Conservation (phyloP, 371 early-diverging fungal genomes). For the Mortierella sp. region DNA sequence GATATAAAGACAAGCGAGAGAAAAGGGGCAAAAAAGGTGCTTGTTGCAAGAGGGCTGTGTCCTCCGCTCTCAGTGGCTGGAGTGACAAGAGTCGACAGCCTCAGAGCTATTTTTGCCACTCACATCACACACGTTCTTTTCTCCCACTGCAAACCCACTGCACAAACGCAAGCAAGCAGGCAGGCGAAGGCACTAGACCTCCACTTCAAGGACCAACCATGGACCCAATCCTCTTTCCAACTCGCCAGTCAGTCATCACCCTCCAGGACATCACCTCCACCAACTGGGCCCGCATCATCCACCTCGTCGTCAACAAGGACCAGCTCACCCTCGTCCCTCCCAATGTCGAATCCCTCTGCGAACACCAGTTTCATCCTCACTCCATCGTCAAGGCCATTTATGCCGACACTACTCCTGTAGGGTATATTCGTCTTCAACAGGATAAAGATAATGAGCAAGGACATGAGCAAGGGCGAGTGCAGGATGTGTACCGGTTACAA, state of each 20-base stretch:
- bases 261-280: conserved; percentile 30
- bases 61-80: not conserved
- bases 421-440: conserved; percentile 34
- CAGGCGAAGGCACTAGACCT: no score
- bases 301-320: conserved; percentile 40
- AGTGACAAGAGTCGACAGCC: not conserved
- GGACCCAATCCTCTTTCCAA: conserved; percentile 30
- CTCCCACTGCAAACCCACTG: not conserved
- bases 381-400: conserved; percentile 39
- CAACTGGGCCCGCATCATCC: conserved; percentile 39
- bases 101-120: conserved; percentile 3
- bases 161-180: not conserved
- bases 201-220: conserved; percentile 1
- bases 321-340: conserved; percentile 32
- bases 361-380: conserved; percentile 44
- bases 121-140: not conserved
- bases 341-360: conserved; percentile 47
- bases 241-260: conserved; percentile 35
- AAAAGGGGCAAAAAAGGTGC: not conserved
- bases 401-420: conserved; percentile 35
- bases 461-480: not conserved
- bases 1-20: not conserved
- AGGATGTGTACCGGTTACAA: not conserved
- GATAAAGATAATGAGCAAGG: not conserved
- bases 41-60: not conserved